Conservation (phyloP, 2,329 filamentous ascomycete species). For the Colletotrichum chlorophyti region DNA sequence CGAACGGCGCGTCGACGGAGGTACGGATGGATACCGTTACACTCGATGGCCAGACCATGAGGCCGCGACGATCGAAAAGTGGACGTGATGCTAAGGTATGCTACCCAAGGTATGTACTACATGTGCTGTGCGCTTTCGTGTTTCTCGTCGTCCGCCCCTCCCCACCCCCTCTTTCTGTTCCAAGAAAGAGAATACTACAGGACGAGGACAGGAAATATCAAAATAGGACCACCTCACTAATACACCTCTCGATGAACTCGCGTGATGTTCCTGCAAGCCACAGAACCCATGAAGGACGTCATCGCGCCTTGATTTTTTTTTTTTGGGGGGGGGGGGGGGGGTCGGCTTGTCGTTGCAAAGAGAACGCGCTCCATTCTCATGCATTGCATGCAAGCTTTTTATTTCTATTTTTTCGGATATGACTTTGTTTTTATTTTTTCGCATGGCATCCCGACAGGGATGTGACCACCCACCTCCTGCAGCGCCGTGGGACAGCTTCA, state of each 20-base stretch:
- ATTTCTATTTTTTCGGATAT: too few relatives aligned
- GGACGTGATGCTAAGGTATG: neutral
- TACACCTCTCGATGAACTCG: conserved; percentile 3
- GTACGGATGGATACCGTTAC: conserved; percentile 17
- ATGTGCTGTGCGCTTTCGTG: too few relatives aligned
- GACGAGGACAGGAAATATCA: neutral
- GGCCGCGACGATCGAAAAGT: conserved; percentile 19
- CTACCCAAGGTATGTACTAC: too few relatives aligned
- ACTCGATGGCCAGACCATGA: conserved; percentile 18
- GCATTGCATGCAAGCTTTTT: conserved; percentile 24
- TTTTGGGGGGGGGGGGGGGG: too few relatives aligned
- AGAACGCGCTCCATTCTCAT: conserved; percentile 21
- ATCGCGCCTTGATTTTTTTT: conserved; percentile 22
- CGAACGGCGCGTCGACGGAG: neutral
- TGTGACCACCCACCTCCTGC: neutral
- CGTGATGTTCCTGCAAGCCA: conserved; percentile 24
- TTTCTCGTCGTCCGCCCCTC: too few relatives aligned
- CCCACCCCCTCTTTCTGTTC: neutral
- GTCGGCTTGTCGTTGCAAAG: conserved; percentile 15
- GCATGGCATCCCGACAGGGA: neutral
- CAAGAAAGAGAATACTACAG: neutral
- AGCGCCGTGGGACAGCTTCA: too few relatives aligned
- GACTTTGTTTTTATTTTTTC: too few relatives aligned
- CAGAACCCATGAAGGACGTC: conserved; percentile 20
- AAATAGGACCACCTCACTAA: conserved; percentile 3